These are phyloP conservation scores for Leavenworthia alabamica DNA, from an alignment of 345 rosid species.

Conservation along the genomic window DNA sequence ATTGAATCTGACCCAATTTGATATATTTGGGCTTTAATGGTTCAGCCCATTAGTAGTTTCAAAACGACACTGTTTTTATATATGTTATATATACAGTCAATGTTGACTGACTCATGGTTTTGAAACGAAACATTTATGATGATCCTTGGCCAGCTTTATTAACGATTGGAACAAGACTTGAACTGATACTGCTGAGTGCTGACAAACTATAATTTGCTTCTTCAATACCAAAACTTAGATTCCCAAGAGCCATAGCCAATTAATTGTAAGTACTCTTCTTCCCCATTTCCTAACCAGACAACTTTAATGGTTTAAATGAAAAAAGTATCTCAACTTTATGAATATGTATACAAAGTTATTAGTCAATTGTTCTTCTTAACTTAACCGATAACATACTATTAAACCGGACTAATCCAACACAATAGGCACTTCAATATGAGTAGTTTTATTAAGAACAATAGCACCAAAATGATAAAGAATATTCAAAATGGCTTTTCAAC, in stretches of 20 bases:
- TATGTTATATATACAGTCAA: neutral
- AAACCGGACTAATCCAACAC: neutral
- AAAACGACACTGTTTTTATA: neutral
- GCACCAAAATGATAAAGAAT: slow-evolving; percentile 12
- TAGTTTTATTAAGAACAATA: slow-evolving; percentile 15
- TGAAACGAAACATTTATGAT: neutral
- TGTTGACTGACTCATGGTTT: neutral
- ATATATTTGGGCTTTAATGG: neutral
- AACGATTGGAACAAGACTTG: neutral
- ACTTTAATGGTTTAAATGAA: neutral
- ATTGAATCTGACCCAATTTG: neutral
- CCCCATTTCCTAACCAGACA: neutral
- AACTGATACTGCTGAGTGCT: neutral
- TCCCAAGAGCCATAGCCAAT: neutral
- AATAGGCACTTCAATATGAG: slow-evolving; percentile 4
- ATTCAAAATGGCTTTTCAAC: slow-evolving; percentile 17
- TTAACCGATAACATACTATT: neutral
- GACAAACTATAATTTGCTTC: neutral
- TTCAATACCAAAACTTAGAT: neutral
- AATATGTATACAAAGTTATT: too few relatives aligned
- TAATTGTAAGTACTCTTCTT: slow-evolving; percentile 3
- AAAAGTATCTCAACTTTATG: neutral
- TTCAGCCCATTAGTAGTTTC: too few relatives aligned
- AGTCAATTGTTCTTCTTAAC: neutral
- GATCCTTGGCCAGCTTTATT: neutral